phyloP scores from a whole-genome alignment of 345 rosid species.

The Mangifera indica region DNA sequence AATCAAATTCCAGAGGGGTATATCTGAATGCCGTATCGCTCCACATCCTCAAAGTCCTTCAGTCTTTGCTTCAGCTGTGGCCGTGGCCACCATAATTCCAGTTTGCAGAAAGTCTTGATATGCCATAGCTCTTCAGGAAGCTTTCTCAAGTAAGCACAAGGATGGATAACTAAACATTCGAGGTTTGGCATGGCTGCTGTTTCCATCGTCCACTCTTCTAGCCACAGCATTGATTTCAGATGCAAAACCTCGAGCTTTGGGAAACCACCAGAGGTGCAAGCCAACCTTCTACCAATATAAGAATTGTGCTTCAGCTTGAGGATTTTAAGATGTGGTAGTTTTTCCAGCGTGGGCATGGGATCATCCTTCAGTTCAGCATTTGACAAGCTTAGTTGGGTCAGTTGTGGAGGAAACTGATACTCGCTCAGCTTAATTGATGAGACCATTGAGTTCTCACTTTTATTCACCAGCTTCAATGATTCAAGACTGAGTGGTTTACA shows the following conservation, averaged over 20 bases:
- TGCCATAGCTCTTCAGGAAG: slow-evolving; percentile 1
- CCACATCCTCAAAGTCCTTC: background rate
- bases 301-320: no score
- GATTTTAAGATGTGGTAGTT: no score
- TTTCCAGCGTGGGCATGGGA: no score
- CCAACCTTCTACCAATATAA: no score
- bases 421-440: background rate
- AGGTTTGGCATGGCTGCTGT: background rate
- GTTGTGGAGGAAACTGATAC: background rate
- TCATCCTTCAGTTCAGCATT: no score
- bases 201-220: no score
- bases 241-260: no score
- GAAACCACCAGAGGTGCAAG: no score
- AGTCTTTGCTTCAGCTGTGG: background rate
- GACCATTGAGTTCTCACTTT: background rate
- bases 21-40: slow-evolving; percentile 1
- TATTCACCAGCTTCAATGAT: slow-evolving; percentile 6
- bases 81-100: slow-evolving; percentile 1
- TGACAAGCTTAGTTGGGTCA: background rate
- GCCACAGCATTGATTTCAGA: no score
- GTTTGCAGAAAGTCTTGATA: background rate
- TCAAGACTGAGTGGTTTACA: no score
- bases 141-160: background rate
- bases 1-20: no score
- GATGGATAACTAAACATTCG: no score